Conservation (phyloP, 2,329 filamentous ascomycete species). For the Podosphaera aphanis region DNA sequence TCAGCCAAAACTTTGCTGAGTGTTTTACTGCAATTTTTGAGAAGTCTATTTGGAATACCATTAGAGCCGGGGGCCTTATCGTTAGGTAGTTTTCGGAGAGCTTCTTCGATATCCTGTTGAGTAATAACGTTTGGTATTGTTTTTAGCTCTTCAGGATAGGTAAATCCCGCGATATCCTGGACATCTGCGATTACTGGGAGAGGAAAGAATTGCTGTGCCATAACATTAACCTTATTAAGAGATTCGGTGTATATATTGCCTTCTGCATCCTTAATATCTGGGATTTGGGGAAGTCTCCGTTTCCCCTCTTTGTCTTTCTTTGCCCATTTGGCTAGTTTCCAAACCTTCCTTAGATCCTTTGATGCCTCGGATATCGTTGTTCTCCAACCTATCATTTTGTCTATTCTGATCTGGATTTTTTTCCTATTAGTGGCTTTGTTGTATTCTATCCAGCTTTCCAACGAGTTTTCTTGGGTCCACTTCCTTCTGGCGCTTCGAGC, state of each 20-base stretch:
- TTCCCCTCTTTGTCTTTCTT: background rate
- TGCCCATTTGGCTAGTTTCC: background rate
- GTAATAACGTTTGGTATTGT: background rate
- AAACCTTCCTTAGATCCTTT: background rate
- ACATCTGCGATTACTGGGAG: background rate
- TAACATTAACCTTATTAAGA: background rate
- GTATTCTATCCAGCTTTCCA: background rate
- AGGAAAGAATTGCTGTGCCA: conserved; percentile 1
- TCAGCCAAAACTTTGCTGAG: background rate
- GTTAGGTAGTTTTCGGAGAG: background rate
- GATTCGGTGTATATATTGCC: background rate
- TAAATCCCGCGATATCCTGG: background rate
- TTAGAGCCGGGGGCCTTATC: background rate
- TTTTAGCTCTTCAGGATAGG: background rate
- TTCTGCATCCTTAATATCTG: background rate
- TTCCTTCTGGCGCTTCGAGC: background rate
- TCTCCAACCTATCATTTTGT: background rate
- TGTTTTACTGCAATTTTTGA: background rate
- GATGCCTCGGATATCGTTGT: background rate
- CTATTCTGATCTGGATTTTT: background rate
- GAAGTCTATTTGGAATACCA: background rate
- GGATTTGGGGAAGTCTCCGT: background rate
- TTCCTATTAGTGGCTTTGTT: background rate
- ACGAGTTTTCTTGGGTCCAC: background rate
- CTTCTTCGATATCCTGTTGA: background rate